Evolutionary conservation across 164 flowering plant species (phyloP), one percentile per base, ranked within the genome.

Genomic region (Akebia trifoliata): DNA sequence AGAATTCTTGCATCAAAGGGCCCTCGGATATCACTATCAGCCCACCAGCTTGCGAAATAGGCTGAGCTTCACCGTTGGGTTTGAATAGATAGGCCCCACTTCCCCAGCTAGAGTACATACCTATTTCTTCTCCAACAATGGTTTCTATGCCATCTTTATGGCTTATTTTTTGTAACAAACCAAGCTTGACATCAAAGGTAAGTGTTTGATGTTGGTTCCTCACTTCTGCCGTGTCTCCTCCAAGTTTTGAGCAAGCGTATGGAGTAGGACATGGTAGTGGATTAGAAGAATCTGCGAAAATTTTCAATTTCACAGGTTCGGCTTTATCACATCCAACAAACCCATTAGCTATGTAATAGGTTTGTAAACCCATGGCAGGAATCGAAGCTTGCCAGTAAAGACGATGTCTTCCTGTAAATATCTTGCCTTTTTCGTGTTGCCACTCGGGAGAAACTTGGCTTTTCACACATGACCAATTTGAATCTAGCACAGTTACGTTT

Each of bases 81-180:
- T 78, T 86, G 74, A 94, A 94, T 17, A 90, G 72, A 75, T 94
- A 94, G 26, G 99, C 97, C 1, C 99, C 97, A 72, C 97, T 86
- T 57, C 80, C 99, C 7, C 24, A 45, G 71, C 95, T 88, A n/a
- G 96, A 74, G 63, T 94, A 94, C 80, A 94, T 86, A 29, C 75
- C 79, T 18, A 94, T 78, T 69, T 90, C 99, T 72, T 94, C 97
- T 56, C 68, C 81, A 37, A 90, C 76, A 53, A 65, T 61, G 59
- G 69, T 79, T 52, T 65, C 39, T 3, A 63, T 58, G 21, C 94
- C 90, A 72, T 79, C 81, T 45, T 51, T 75, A 18, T 61, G 24
- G 38, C 51, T 75, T 38, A 81, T 49, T 64, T 88, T 81, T 67
- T 76, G 81, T 77, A 90, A 71, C 63, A 86, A 62, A 35, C 99